Evolutionary conservation across 1,284 basidiomycete genomes (phyloP).

Genomic region (Ceratobasidium sp.): DNA sequence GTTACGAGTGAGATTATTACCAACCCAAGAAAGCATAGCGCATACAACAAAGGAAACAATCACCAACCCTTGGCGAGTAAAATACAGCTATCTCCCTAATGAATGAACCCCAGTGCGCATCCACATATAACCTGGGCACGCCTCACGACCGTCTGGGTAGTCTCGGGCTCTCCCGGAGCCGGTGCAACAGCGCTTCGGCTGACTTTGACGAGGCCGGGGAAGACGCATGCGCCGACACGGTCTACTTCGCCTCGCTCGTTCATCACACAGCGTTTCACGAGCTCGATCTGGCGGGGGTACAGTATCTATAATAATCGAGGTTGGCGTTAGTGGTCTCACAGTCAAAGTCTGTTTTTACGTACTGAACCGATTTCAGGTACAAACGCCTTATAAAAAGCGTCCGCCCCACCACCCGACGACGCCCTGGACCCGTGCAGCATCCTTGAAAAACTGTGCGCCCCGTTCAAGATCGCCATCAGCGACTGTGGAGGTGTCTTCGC

Average conservation of each 20-base stretch:
- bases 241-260: conserved; percentile 76
- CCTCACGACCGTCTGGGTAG: conserved; percentile 74
- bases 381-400: conserved; percentile 83
- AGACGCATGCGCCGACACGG: conserved; percentile 79
- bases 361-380: conserved; percentile 78
- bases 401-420: conserved; percentile 61
- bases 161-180: conserved; percentile 58
- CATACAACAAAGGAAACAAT: no score
- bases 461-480: conserved; percentile 64
- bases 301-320: conserved; percentile 50
- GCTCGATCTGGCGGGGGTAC: conserved; percentile 75
- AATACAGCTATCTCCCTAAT: background rate
- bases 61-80: no score
- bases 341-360: conserved; percentile 39
- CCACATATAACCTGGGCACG: conserved; percentile 85
- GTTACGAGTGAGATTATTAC: no score
- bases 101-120: conserved; percentile 64
- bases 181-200: conserved; percentile 58
- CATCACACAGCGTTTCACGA: conserved; percentile 78
- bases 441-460: conserved; percentile 77
- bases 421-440: conserved; percentile 81
- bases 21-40: no score
- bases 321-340: conserved; percentile 33
- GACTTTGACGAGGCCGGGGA: conserved; percentile 85
- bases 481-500: conserved; percentile 53